These are phyloP conservation scores for Aureobasidium uvarum DNA, from an alignment of 2,329 filamentous ascomycete genomes.

Conservation along the genomic window DNA sequence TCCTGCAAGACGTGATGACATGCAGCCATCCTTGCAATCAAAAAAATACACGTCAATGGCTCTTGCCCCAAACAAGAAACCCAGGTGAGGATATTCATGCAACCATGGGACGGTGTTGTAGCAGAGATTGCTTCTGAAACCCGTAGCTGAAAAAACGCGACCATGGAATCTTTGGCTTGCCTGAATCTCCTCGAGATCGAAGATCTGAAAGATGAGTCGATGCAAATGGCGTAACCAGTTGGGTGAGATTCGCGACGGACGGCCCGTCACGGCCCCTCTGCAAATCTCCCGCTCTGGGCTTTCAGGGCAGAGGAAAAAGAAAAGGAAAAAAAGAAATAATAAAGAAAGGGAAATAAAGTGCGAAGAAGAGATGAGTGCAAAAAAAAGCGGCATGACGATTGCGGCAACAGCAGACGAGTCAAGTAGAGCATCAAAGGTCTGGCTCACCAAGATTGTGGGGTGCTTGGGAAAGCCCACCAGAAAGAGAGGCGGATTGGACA, in stretches of 20 bases:
- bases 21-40: not conserved
- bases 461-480: not conserved
- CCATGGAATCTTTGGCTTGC: not conserved
- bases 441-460: constrained; percentile 8
- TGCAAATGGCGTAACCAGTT: constrained; percentile 1
- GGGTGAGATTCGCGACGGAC: not conserved
- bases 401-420: not conserved
- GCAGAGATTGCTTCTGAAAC: not conserved
- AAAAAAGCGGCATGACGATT: constrained; percentile 10
- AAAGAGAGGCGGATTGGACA: not conserved
- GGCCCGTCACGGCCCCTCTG: constrained; percentile 3
- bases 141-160: not conserved
- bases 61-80: not conserved
- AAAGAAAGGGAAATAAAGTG: not conserved
- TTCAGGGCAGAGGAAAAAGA: no score
- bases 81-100: not conserved
- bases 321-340: not conserved
- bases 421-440: constrained; percentile 1
- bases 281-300: constrained; percentile 6
- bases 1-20: not conserved
- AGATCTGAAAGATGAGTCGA: not conserved
- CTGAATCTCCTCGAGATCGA: not conserved
- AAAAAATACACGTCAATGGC: not conserved
- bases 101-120: not conserved
- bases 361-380: not conserved